Base-by-base conservation (phyloP, 2,329 filamentous ascomycete genomes). In the Fusarium brevicatenulatum region DNA sequence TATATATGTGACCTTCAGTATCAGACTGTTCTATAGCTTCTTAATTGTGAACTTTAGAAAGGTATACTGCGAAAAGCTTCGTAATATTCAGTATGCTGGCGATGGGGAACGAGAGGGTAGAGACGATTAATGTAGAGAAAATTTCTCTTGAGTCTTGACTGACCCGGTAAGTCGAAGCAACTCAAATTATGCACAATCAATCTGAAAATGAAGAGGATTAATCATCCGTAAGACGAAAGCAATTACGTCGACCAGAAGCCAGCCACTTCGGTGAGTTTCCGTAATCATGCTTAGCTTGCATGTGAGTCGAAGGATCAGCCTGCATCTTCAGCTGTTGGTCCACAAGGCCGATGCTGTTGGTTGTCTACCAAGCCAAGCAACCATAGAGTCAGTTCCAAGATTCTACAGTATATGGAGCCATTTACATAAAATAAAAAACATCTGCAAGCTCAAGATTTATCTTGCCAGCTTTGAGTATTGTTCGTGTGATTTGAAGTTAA, bases 341-440 rank as follows among this genome's bases (percentile, higher is more conserved):
- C 18, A 10, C n/a, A 36, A 12, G 2, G 9, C 23, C 23, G 28
- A 16, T 25, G 23, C 18, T 21, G 23, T 53, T 54, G 23, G 23
- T n/a, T 39, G 13, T 28, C 13, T 13, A 40, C 2, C 23, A 21
- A 16, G 7, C 9, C 12, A 11, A 39, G 16, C 15, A 11, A 12
- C 19, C 6, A 4, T 16, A 11, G 21, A n/a, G 7, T 39, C 11
- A 0, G 9, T 11, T 4, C 4, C 18, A 25, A 7, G 0, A 9
- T 25, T 15, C 3, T 11, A 28, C 2, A 4, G 7, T 7, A 16
- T 3, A 25, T 5, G 6, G 13, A 23, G 5, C 10, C 7, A 7
- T 50, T 13, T 19, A 4, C 4, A 13, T 23, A 15, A 23, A 3
- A 4, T 4, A 10, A 15, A 15, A 19, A 34, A 6, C 21, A 19